Base-by-base conservation (phyloP, 148 eudicot genomes). In the Drosera capensis region DNA sequence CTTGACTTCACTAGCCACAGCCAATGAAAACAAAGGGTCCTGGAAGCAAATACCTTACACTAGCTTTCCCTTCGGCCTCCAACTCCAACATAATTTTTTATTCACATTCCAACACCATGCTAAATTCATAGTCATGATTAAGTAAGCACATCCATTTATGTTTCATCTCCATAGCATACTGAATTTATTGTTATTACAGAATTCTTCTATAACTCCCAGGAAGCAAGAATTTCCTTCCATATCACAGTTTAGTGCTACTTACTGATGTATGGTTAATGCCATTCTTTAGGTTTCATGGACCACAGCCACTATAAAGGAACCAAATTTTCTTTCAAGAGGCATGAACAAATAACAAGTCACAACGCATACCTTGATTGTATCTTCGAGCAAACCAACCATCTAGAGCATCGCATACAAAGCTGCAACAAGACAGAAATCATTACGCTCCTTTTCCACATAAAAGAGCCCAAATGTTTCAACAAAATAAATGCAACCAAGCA, bases 351-450 rank as follows among this genome's bases (percentile, higher is more conserved):
- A 20, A 12, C n/a, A 3, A 17, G 23, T 37, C 9, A 0, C 2
- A 12, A 45, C 26, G 19, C 64, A 31, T 67, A 86, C 94, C 96
- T 77, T 87, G 96, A 65, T 82, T 87, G 65, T 82, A 78, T 65
- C 79, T 87, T 36, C 94, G 96, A 47, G 94, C 96, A 72, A 87
- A 82, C 85, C 82, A 82, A 31, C 96, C 96, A 72, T 87, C 96
- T 67, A 79, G 62, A 18, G 88, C 96, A 72, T 87, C 96, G 66
- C 85, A 83, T 23, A 79, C 90, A 65, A 87, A 82, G 73, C 94
- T 87, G 82, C 48, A 68, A 62, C 18, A 17, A 15, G 44, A 18
- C 17, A 30, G 7, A 17, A 35, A 46, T 23, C 42, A 59, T 43
- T 25, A 59, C 52, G 20, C 58, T 14, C 23, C 20, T 37, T 37